These are phyloP conservation scores for Penicillium hesseltinei DNA, from an alignment of 2,329 filamentous ascomycete genomes.

Conservation along the genomic window DNA sequence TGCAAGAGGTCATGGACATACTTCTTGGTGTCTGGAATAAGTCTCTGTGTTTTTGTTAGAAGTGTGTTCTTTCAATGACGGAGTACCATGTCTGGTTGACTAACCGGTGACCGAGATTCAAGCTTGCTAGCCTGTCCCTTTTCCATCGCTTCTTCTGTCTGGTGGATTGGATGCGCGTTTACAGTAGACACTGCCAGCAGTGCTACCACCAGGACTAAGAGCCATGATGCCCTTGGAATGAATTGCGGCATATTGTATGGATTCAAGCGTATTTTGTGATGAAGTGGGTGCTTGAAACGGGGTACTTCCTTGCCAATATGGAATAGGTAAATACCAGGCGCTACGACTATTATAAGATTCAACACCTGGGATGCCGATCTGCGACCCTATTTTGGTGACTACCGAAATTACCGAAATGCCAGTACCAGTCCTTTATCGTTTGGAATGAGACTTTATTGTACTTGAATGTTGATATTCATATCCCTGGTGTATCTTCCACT, in stretches of 20 bases:
- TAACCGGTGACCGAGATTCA: constrained; percentile 20
- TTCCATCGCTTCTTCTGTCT: not conserved
- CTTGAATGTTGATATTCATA: constrained; percentile 10
- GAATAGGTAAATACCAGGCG: not conserved
- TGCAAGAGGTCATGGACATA: constrained; percentile 19
- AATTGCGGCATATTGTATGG: constrained; percentile 7
- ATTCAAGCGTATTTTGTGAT: not conserved
- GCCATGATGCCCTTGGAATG: constrained; percentile 1
- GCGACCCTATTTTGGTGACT: not conserved
- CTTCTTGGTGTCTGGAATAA: constrained; percentile 21
- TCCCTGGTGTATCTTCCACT: not conserved
- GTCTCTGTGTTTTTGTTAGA: constrained; percentile 17
- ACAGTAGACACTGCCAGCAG: constrained; percentile 14
- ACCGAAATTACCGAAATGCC: not conserved
- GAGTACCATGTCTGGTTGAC: not conserved
- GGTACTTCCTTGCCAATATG: not conserved
- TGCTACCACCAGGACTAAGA: not conserved
- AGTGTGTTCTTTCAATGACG: not conserved
- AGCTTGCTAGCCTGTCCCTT: constrained; percentile 1
- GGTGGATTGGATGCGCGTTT: constrained; percentile 15
- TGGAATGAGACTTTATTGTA: constrained; percentile 17
- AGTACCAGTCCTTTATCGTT: not conserved
- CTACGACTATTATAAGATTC: not conserved
- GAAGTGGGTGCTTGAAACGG: not conserved
- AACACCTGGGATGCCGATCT: not conserved